Evolutionary conservation across 768 basidiomycete species (phyloP).

Genomic region (Pleurotus ostreatus): DNA sequence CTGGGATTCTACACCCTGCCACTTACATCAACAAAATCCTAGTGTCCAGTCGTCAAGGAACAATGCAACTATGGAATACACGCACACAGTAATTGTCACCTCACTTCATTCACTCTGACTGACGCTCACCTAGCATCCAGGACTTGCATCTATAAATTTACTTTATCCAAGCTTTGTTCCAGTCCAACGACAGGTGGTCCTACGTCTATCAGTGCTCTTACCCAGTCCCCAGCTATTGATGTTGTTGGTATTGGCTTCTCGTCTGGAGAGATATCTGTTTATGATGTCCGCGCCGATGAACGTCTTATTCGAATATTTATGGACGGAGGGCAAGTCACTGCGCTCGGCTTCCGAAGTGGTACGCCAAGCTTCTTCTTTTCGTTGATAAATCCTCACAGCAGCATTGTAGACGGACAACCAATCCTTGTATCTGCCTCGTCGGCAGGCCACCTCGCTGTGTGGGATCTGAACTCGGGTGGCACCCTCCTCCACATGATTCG

Average conservation of each 20-base stretch:
- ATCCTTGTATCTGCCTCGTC: conserved; percentile 86
- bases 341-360: conserved; percentile 87
- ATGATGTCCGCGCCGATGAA: conserved; percentile 90
- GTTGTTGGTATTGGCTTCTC: conserved; percentile 91
- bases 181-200: conserved; percentile 22
- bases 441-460: conserved; percentile 84
- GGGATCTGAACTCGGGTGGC: conserved; percentile 86
- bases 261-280: conserved; percentile 83
- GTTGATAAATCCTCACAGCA: conserved; percentile 5
- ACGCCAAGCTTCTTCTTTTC: conserved; percentile 8
- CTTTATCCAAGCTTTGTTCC: conserved; percentile 40
- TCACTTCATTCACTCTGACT: not conserved
- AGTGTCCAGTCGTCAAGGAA: conserved; percentile 76
- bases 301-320: conserved; percentile 84
- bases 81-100: conserved; percentile 58
- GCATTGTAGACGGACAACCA: conserved; percentile 70
- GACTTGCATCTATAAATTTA: conserved; percentile 79
- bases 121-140: conserved; percentile 32
- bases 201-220: conserved; percentile 66
- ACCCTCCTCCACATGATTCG: conserved; percentile 80
- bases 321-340: conserved; percentile 77
- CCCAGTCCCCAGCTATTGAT: conserved; percentile 94
- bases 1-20: conserved; percentile 82
- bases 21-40: conserved; percentile 97
- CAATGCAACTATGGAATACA: conserved; percentile 92